Evolutionary conservation across 371 early-diverging fungal genomes (phyloP), one percentile per base, ranked within the genome.

Genomic region (Mucor velutinosus): DNA sequence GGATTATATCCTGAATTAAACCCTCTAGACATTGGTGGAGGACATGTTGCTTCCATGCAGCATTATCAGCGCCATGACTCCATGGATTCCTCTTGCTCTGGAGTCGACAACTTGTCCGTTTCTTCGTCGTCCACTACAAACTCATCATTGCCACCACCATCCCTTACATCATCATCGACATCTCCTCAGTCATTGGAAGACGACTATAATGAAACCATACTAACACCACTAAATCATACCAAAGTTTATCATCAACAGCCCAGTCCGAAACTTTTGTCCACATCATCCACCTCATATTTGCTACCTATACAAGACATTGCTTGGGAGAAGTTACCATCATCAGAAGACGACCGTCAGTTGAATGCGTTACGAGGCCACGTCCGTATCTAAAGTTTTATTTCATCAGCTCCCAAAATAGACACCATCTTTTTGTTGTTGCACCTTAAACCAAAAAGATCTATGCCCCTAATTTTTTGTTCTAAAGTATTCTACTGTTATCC

Each of bases 1-100:
- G 85, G 87, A 6, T 51, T 87, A 39, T 88, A 87, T 66, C 89
- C 87, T 23, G 87, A 87, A 71, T 56, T 79, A 41, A 74, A 80
- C 60, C 73, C 83, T 49, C 61, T 84, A 33, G 71, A 81, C 71
- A 68, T 79, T 65, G 60, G 75, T 63, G 80, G 69, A 25, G 73
- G 66, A 30, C 72, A 72, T 58, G 68, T 47, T 56, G 65, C 63
- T 35, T 70, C 64, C n/a, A 65, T 71, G 37, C 51, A 51, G 4
- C 69, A 62, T 14, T 58, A 21, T 19, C 35, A 59, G 19, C 53
- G 72, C 30, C 67, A 67, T 27, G 32, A 71, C 19, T 71, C 72
- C 4, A 56, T 60, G 8, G 64, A 71, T 15, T 64, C 67, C 11
- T 53, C 71, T 6, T 58, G 74, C 25, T 37, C 37, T 14, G 37